A percentile compares a stretch with the other conserved stretches of the same genome.
Evolutionary conservation across 2,329 filamentous ascomycete genomes (phyloP).

Genomic region (Sporothrix mexicana): DNA sequence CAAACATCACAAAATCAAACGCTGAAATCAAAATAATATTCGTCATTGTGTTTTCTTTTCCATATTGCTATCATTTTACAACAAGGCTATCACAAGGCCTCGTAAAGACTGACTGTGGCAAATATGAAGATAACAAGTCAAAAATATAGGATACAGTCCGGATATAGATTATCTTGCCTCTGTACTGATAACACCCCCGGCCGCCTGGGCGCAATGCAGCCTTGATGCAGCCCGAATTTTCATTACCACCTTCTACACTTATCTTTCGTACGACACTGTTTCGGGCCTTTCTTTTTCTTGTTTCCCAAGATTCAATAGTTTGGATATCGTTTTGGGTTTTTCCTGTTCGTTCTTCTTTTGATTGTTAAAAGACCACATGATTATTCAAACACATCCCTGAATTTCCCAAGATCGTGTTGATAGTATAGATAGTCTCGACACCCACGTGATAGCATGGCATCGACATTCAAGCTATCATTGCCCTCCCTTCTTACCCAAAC

Average conservation of each 20-base stretch:
- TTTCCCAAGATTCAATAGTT: background rate
- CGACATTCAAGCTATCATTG: background rate
- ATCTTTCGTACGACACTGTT: background rate
- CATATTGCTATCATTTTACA: background rate
- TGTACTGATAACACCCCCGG: background rate
- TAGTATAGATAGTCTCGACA: conserved; percentile 14
- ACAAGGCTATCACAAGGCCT: conserved; percentile 6
- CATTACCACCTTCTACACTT: background rate
- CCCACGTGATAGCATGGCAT: conserved; percentile 9
- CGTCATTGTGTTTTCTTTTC: background rate
- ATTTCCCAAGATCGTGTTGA: background rate
- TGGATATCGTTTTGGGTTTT: background rate
- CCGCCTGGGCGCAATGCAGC: background rate
- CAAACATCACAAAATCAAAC: conserved; percentile 1
- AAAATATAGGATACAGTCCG: background rate
- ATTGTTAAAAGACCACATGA: background rate
- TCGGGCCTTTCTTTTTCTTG: too few species aligned
- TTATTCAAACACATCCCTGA: background rate
- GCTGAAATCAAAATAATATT: background rate
- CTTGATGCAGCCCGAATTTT: background rate
- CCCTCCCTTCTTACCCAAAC: background rate
- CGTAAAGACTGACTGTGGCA: background rate
- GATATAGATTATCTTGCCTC: conserved; percentile 2
- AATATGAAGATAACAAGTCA: background rate
- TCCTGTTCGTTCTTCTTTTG: background rate